These are phyloP conservation scores for Ogataea neopini DNA, from an alignment of 805 yeast genomes.

Conservation along the genomic window DNA sequence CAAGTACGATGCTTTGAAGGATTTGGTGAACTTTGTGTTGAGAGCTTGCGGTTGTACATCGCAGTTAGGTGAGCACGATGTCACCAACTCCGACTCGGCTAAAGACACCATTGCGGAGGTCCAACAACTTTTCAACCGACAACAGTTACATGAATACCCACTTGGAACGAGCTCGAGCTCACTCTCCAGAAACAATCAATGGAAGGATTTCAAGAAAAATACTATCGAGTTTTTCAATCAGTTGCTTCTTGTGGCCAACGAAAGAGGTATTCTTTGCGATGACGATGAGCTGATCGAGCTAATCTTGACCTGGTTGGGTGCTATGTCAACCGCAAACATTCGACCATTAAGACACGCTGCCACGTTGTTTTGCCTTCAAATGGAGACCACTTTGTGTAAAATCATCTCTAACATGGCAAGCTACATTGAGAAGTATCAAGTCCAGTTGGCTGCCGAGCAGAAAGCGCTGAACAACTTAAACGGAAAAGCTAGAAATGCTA, in stretches of 20 bases:
- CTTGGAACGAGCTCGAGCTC: conserved; percentile 39
- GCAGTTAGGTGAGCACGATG: conserved; percentile 73
- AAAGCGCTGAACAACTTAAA: conserved; percentile 25
- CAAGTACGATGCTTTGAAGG: conserved; percentile 52
- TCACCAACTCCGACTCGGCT: conserved; percentile 52
- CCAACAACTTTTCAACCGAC: conserved; percentile 59
- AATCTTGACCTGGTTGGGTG: conserved; percentile 71
- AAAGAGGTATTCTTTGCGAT: conserved; percentile 58
- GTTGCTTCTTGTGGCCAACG: conserved; percentile 55
- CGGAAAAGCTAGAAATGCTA: conserved; percentile 34
- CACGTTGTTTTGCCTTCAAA: conserved; percentile 55
- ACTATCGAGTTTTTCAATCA: conserved; percentile 56
- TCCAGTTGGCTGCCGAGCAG: conserved; percentile 40
- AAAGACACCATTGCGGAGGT: conserved; percentile 73
- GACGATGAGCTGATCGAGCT: conserved; percentile 49
- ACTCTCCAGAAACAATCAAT: conserved; percentile 43
- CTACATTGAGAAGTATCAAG: conserved; percentile 44
- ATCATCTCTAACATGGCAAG: conserved; percentile 41
- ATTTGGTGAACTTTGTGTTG: conserved; percentile 66
- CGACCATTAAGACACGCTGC: conserved; percentile 73
- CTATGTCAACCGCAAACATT: conserved; percentile 66
- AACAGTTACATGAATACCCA: conserved; percentile 69
- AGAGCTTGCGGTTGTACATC: conserved; percentile 72
- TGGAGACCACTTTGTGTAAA: conserved; percentile 62
- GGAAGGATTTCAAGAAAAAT: conserved; percentile 53